Evolutionary conservation across 768 basidiomycete genomes (phyloP), one percentile per base, ranked within the genome.

Genomic region (Glaciozyma martinii): DNA sequence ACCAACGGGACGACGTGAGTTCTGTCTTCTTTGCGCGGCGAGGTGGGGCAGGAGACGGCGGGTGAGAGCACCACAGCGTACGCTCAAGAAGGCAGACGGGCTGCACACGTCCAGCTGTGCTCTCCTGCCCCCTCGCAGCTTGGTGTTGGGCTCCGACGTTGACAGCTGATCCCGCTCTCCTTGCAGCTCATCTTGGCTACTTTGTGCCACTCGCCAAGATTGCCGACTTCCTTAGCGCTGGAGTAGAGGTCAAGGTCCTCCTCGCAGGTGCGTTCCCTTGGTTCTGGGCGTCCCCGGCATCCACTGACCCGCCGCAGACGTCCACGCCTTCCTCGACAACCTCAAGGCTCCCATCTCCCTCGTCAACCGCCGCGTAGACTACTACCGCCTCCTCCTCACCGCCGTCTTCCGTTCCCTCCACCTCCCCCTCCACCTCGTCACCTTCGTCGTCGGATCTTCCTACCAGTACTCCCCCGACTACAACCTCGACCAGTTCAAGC

Each of bases 281-380:
- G n/a, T 19, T 30, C 21, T 18, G 16, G 18, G 5, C 10, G 6
- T 3, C 27, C 53, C 16, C 27, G 27, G 40, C 37, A 43, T 6
- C 21, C 37, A 9, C 13, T 37, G 1, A 19, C 10, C 23, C 25
- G 13, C 19, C 30, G 6, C 74, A 89, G 91, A 95, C 75, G 84
- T 97, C 19, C 95, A 98, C 72, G 95, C 92, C 10, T 98, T 98
- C 80, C 84, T 99, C 55, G 95, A 99, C 76, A 95, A 97, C 74
- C 80, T 93, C 71, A 99, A 99, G 78, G 93, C 95, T 0, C 93
- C 94, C 0, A 79, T 94, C 1, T 90, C 92, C 56, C 88, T 95
- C 63, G 90, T 99, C 55, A 82, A 81, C 0, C 82, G 92, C 77
- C 83, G 93, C 33, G 89, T 87, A 64, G 85, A 86, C 71, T 99